These are phyloP conservation scores for Zygoascus bituminiphila DNA, from an alignment of 805 yeast genomes.

Conservation along the genomic window DNA sequence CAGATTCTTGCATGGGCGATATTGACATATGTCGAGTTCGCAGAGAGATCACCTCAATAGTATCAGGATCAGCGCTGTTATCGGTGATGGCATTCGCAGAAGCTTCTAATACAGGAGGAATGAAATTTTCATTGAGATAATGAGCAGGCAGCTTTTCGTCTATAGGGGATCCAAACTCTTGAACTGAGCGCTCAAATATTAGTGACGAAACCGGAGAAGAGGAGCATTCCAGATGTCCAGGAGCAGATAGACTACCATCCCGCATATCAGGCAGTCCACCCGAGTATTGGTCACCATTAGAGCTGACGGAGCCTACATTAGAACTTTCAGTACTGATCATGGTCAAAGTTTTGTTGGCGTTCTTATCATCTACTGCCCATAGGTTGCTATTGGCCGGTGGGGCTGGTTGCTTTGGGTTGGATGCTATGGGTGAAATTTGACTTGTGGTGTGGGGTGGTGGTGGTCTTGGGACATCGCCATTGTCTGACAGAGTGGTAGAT, in stretches of 20 bases:
- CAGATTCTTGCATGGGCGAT: not conserved
- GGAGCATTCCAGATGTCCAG: not conserved
- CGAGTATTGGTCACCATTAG: not conserved
- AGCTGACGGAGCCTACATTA: not conserved
- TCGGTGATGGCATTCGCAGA: slow-evolving; percentile 57
- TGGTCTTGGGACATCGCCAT: not conserved
- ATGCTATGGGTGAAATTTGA: not conserved
- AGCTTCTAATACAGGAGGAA: slow-evolving; percentile 79
- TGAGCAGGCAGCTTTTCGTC: slow-evolving; percentile 29
- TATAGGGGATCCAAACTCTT: slow-evolving; percentile 36
- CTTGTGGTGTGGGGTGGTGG: not conserved
- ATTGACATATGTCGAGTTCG: slow-evolving; percentile 30
- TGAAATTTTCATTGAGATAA: slow-evolving; percentile 51
- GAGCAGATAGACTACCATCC: slow-evolving; percentile 9
- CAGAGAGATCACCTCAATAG: slow-evolving; percentile 62
- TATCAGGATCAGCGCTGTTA: slow-evolving; percentile 49
- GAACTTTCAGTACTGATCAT: not conserved
- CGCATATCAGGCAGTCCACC: not conserved
- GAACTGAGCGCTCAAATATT: slow-evolving; percentile 62
- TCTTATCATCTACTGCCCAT: not conserved
- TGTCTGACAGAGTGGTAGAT: not conserved
- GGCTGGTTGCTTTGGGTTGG: not conserved
- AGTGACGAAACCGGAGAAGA: slow-evolving; percentile 35
- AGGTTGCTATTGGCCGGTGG: too few relatives aligned
- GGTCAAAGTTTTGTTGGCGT: not conserved